Evolutionary conservation across 2,329 filamentous ascomycete species (phyloP).

Genomic region (Talaromyces atroroseus): DNA sequence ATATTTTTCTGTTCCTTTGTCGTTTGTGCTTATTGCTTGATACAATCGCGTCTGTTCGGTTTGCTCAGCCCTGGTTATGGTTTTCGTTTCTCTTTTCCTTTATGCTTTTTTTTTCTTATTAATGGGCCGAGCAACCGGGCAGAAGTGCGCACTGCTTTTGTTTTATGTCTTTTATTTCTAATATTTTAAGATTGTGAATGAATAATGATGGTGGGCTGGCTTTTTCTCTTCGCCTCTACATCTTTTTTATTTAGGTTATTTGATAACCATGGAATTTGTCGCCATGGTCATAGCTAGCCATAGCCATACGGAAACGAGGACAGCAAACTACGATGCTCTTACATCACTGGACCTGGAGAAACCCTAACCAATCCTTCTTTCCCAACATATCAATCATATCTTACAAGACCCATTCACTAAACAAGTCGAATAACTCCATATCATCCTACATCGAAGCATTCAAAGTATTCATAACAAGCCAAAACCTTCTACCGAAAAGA

Average conservation of each 20-base stretch:
- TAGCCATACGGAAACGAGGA: not conserved
- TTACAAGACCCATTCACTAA: not conserved
- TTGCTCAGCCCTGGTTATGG: conserved; percentile 22
- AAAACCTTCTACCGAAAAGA: not conserved
- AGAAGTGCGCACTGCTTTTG: conserved; percentile 43
- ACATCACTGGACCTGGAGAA: not conserved
- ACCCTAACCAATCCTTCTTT: not conserved
- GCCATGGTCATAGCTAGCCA: too few species aligned
- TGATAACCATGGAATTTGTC: not conserved
- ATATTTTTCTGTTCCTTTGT: conserved; percentile 11
- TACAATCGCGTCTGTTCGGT: conserved; percentile 44
- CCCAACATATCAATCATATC: not conserved
- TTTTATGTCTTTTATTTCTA: conserved; percentile 16
- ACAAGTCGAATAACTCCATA: not conserved
- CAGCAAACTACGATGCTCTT: not conserved
- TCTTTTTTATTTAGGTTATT: not conserved
- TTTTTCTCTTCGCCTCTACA: not conserved
- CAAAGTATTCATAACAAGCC: too few species aligned
- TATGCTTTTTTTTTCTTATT: conserved; percentile 16
- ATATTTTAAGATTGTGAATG: not conserved
- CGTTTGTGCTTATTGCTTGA: conserved; percentile 34
- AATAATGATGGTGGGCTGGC: not conserved
- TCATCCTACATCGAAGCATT: too few species aligned
- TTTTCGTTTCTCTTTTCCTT: conserved; percentile 13
- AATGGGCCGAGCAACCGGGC: conserved; percentile 31